phyloP scores from a whole-genome alignment of 371 early-diverging fungal species.

The Phascolomyces articulosus region DNA sequence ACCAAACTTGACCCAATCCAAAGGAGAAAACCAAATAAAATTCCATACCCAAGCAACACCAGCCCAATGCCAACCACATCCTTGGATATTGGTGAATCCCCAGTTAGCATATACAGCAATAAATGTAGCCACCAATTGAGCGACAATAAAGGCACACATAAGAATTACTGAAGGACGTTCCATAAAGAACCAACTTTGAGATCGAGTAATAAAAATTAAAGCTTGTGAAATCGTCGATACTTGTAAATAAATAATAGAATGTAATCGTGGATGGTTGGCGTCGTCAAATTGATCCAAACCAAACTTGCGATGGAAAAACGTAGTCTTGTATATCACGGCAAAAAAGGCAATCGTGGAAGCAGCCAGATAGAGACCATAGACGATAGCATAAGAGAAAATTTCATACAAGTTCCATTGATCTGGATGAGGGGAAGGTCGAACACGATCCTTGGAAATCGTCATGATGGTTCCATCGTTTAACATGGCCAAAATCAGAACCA shows the following conservation, averaged over 20 bases:
- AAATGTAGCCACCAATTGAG: slow-evolving; percentile 58
- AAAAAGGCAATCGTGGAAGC: slow-evolving; percentile 61
- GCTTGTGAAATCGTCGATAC: slow-evolving; percentile 59
- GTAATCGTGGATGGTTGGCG: slow-evolving; percentile 44
- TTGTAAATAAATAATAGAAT: slow-evolving; percentile 58
- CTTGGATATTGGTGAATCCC: slow-evolving; percentile 54
- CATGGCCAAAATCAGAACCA: slow-evolving; percentile 63
- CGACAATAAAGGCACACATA: slow-evolving; percentile 53
- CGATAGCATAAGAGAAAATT: slow-evolving; percentile 58
- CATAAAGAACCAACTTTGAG: slow-evolving; percentile 52
- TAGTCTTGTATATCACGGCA: slow-evolving; percentile 41
- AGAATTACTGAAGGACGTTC: slow-evolving; percentile 55
- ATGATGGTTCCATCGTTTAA: slow-evolving; percentile 67
- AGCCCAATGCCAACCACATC: slow-evolving; percentile 59
- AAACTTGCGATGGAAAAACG: slow-evolving; percentile 50
- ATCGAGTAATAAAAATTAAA: slow-evolving; percentile 58
- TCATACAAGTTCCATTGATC: slow-evolving; percentile 62
- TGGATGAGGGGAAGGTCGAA: slow-evolving; percentile 58
- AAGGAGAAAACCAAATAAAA: slow-evolving; percentile 73
- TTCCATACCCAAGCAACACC: slow-evolving; percentile 79
- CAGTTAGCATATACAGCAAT: slow-evolving; percentile 61
- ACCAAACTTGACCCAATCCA: slow-evolving; percentile 76
- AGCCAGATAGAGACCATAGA: slow-evolving; percentile 59
- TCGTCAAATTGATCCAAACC: slow-evolving; percentile 28
- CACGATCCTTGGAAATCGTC: slow-evolving; percentile 64